Evolutionary conservation across 2,329 filamentous ascomycete genomes (phyloP), one percentile per base, ranked within the genome.

Genomic region (Aspergillus ochraceus): DNA sequence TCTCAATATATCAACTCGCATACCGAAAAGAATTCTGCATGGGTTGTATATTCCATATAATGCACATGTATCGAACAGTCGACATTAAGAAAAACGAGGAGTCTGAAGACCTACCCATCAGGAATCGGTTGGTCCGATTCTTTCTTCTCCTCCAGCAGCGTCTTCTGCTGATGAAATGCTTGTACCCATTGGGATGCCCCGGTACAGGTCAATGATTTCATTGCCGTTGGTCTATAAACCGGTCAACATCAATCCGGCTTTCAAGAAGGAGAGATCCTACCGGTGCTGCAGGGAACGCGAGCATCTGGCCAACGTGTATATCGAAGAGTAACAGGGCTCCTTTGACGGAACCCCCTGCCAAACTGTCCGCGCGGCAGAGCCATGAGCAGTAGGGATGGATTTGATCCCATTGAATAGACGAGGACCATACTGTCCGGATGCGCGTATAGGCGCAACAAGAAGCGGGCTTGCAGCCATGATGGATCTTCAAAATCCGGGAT

Each of bases 381-480:
- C 47, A 12, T 24, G 19, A 26, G 39, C 59, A 3, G 60, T 39
- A 8, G 50, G 32, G 22, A 47, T 29, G n/a, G 47, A n/a, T 42
- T n/a, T 42, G 14, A 42, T 30, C 47, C 55, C 32, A n/a, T 52
- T 42, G 9, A 45, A 39, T 11, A 62, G 30, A 26, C 55, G 57
- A 17, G 56, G 14, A 49, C 52, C 61, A 22, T 47, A 24, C 14
- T 55, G 58, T 46, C 58, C 46, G 20, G 62, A 59, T 20, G 52
- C 61, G 30, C 62, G 61, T n/a, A 62, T 14, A 11, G 60, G 54
- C 4, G 54, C 36, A n/a, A 60, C 50, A 3, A 65, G 42, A 47
- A 60, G 20, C 14, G 59, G 50, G 42, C 49, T 60, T 39, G 57
- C 52, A 17, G 60, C 61, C 66, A 69, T 69, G 29, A 36, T 61